Evolutionary conservation across 768 basidiomycete genomes (phyloP).

Genomic region (Tulasnella sp.): DNA sequence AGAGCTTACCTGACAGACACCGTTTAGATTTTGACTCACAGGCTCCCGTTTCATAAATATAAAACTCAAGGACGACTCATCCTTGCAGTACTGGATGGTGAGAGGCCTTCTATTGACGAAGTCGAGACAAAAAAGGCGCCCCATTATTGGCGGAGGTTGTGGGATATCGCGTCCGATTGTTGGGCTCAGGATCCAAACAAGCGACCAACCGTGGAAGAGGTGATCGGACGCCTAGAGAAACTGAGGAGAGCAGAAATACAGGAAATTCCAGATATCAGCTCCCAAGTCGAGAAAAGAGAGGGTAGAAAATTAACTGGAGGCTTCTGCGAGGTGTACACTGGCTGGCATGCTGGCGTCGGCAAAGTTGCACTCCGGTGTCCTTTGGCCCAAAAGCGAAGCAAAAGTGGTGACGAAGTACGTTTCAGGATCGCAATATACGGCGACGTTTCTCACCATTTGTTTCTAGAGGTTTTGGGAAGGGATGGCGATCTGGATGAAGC

Average conservation of each 20-base stretch:
- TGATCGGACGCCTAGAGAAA: background rate
- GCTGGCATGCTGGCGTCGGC: background rate
- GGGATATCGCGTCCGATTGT: background rate
- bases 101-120: background rate
- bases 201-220: background rate
- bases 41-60: background rate
- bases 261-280: background rate
- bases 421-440: background rate
- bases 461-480: slow-evolving; percentile 15
- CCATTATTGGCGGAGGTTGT: background rate
- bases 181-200: background rate
- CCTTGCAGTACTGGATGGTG: background rate
- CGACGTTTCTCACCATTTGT: background rate
- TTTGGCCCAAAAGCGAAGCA: background rate
- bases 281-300: background rate
- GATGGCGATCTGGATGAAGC: slow-evolving; percentile 9
- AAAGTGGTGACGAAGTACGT: background rate
- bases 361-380: slow-evolving; percentile 7
- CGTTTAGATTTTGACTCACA: background rate
- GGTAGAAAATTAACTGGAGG: background rate
- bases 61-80: background rate
- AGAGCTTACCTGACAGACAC: background rate
- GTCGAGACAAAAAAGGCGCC: background rate
- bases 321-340: background rate
- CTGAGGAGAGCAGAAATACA: background rate